Base-by-base conservation (phyloP, 1,139 yeast genomes). In the Candida pseudocylindracea region DNA sequence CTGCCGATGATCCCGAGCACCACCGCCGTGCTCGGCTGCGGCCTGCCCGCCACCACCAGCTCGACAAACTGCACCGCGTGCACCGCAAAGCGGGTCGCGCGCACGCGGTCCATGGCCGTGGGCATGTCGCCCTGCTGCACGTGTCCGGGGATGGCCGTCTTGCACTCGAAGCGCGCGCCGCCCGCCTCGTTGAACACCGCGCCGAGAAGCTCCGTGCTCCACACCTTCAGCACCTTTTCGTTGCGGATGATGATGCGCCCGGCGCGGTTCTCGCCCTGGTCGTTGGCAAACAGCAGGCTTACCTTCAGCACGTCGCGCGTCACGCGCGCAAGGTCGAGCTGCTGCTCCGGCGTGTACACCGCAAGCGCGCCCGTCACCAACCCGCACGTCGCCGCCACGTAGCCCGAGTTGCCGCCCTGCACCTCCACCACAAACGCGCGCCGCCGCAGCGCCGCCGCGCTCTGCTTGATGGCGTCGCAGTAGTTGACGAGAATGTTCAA, bases 41-140 rank as follows among this genome's bases (percentile, higher is more conserved):
- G 6, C 10, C 12, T 13, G 12, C 12, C 28, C 9, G 15, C 20
- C 20, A 15, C 20, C 6, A 6, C 20, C 45, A 67, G 69, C 49
- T 88, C 96, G 41, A 88, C 67, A 54, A 80, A 88, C 48, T 79
- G 78, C 34, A 83, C 73, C 35, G 94, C 81, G 51, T 71, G 74
- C 41, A 85, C 73, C 4, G 94, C 93, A 51, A 75, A 74, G 50
- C 96, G 67, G 10, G 92, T 76, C 11, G 93, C 94, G 39, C 88
- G 67, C 13, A 85, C 78, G 54, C 96, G 72, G 53, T 88, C 98
- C 53, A 83, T 79, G 7, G 96, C 81, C 3, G 95, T 78, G 29
- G 98, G 98, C 34, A 72, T 68, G 37, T 92, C 93, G 52, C 98
- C 98, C 55, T 88, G 98, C 60, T 88, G 98, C 34, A 83, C 92